Base-by-base conservation (phyloP, 768 basidiomycete species). In the Amanita molliuscula region DNA sequence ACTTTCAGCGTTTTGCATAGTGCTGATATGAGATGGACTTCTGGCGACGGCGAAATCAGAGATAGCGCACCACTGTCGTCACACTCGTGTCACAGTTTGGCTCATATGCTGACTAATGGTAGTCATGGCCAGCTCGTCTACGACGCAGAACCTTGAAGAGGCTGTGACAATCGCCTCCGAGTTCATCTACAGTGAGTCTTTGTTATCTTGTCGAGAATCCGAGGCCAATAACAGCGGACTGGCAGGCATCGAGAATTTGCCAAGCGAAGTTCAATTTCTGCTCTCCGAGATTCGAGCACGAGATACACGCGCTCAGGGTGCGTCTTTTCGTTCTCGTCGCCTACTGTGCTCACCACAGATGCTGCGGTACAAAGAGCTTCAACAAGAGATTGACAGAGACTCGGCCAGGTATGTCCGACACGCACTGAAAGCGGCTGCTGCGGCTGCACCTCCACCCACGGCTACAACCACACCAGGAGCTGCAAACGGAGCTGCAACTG, bases 101-200 rank as follows among this genome's bases (percentile, higher is more conserved):
- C n/a, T n/a, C 7, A 7, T 2, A n/a, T 25, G 41, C 41, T 42
- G 42, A 25, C 42, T 43, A 43, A 43, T 37, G 18, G 10, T 37
- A 37, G 2, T n/a, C 4, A 37, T 47, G 46, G 37, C 35, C 6
- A 49, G 18, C 8, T 38, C 25, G 21, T 38, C 7, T 7, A 15
- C 36, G 20, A 28, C 48, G n/a, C 71, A 72, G 47, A 74, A 72
- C 55, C 54, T 73, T 31, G 77, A 79, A 56, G 77, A 79, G 57
- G 77, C 76, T 0, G 70, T 74, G 1, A 74, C 69, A 45, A 66
- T 79, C 31, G 75, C 75, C 13, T 69, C 73, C 1, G 77, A 79
- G 59, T 79, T 75, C 61, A 75, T 79, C 40, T 77, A 77, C 61
- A 77, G 77, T 76, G 28, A 34, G 71, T 59, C 26, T 41, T 23